These are phyloP conservation scores for Aureobasidium sp. DNA, from an alignment of 2,329 filamentous ascomycete species.

Conservation along the genomic window DNA sequence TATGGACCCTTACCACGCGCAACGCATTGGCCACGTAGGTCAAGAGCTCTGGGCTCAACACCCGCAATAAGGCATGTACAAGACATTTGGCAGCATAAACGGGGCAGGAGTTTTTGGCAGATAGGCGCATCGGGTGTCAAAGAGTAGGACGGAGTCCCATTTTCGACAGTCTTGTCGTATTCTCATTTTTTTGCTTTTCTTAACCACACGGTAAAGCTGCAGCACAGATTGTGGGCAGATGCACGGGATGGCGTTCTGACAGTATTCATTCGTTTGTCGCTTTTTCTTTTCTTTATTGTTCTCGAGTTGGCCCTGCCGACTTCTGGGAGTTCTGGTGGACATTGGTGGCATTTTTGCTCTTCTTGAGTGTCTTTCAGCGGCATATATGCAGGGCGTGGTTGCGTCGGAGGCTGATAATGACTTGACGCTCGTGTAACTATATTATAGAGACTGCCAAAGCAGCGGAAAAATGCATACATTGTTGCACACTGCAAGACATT, in stretches of 20 bases:
- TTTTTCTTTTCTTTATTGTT: neutral
- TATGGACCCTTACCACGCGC: constrained; percentile 51
- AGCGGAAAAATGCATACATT: neutral
- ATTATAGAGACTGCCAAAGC: constrained; percentile 8
- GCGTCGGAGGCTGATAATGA: constrained; percentile 10
- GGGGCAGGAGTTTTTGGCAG: neutral
- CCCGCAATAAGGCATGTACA: constrained; percentile 19
- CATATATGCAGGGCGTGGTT: constrained; percentile 5
- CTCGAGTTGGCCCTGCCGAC: neutral
- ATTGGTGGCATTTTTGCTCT: neutral
- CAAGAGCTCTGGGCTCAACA: constrained; percentile 48
- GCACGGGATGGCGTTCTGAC: constrained; percentile 1
- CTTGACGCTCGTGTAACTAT: constrained; percentile 12
- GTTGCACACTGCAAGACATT: constrained; percentile 2
- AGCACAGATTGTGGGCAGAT: neutral
- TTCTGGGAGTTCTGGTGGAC: neutral
- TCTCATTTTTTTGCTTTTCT: neutral
- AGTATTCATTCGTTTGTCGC: constrained; percentile 1
- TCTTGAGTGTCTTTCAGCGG: neutral
- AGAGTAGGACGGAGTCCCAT: neutral
- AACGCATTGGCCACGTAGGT: constrained; percentile 47
- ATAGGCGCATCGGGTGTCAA: neutral
- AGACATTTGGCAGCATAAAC: neutral
- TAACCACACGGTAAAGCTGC: neutral
- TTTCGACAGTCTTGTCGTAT: neutral